Evolutionary conservation across 306 rosid genomes (phyloP), one percentile per base, ranked within the genome.

Genomic region (Sechiopsis laciniata): DNA sequence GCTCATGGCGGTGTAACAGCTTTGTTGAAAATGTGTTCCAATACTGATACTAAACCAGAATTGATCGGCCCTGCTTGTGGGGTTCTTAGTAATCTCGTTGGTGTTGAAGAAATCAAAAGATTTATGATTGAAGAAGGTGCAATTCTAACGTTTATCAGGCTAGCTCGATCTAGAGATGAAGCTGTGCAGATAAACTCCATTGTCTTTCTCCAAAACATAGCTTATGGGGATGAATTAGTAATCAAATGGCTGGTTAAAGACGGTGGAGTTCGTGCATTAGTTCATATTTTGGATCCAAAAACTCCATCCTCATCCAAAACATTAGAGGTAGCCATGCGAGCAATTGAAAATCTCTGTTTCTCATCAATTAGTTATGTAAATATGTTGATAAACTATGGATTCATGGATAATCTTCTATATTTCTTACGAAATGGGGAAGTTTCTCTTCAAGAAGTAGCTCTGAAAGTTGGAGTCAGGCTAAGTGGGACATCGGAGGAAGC

Each of bases 1-100:
- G 91, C 94, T 72, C 97, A 91, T 22, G 97, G 96, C 6, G 97
- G 97, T 35, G 90, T 91, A 57, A 87, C 91, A 3, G 83, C 87
- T 19, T 71, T 89, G 82, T 85, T 89, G 62, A 91, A 83, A 65
- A 82, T 89, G 26, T 91, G 97, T 76, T 68, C 79, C 1, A 54
- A 75, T 60, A 79, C 7, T 29, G 88, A 83, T 56, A 75, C 72
- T 14, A 70, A 82, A 59, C 67, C 80, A 16, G 94, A 85, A 37
- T 77, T 89, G 83, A 78, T 91, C 51, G 75, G 84, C 78, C 78
- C 89, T 48, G 85, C 94, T 65, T 91, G 94, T 74, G 96, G 90
- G 72, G 90, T 83, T 5, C 78, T 91, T 56, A 82, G 82, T 74
- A 89, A 91, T 84, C 96, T 91, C 3, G 78, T 84, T 7, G 85